Base-by-base conservation (phyloP, 768 basidiomycete genomes). In the Pulveroboletus sp. region DNA sequence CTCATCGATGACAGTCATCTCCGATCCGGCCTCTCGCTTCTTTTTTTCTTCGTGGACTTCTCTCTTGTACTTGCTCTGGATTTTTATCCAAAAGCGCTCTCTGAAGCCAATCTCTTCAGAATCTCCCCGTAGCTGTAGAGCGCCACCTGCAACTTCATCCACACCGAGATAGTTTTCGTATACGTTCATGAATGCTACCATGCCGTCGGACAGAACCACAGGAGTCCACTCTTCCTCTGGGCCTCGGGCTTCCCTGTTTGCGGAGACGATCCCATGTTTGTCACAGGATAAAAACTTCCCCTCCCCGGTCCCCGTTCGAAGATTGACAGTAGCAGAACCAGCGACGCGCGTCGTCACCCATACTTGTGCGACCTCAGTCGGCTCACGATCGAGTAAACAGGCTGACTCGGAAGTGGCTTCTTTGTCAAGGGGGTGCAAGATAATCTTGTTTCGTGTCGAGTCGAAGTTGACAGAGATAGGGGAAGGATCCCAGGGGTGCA, bases 221-320 rank as follows among this genome's bases (percentile, higher is more conserved):
- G 92, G 86, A 3, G 86, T 88, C 89, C 92, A 96, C 68, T 94
- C 93, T 67, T 96, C 93, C 67, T 95, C 90, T 5, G 89, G 87
- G 2, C 93, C 93, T 30, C 93, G 79, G 26, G 93, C 93, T 61
- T 96, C 93, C 40, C 89, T 76, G 63, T 90, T 86, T 39, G 88
- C 85, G 55, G 85, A 81, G 12, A 95, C 85, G 17, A 92, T 73
- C 7, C 93, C 93, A 59, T 90, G 83, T 53, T 83, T 77, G 71
- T 94, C 90, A 69, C 86, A 89, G 8, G 89, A 91, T 41, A 96
- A 71, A 66, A 93, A 96, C 69, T 93, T 93, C 9, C 90, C 90
- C 64, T 88, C 89, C 21, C 88, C 88, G n/a, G 81, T 81, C 1
- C 89, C 89, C 31, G 89, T 89, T 18, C 93, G 83, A 51, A 95